Evolutionary conservation across 176 grass and related monocot genomes (phyloP).

Genomic region (Musa troglodytarum): DNA sequence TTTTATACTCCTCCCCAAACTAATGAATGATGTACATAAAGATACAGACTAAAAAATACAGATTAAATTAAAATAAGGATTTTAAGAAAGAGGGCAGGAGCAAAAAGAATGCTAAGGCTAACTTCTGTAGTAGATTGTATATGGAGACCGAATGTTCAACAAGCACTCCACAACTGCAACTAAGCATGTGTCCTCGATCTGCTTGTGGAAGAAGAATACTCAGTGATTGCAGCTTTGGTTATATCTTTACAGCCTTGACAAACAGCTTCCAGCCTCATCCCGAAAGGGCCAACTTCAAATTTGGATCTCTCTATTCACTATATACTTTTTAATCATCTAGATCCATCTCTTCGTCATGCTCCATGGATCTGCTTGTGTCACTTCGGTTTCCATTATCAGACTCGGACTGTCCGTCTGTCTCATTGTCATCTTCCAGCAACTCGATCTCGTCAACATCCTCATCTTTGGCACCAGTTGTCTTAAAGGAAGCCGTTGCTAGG

Average conservation of each 20-base stretch:
- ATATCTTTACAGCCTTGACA: not conserved
- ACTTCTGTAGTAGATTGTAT: not conserved
- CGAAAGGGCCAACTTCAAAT: not conserved
- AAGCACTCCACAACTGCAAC: not conserved
- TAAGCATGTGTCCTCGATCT: not conserved
- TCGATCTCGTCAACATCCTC: slow-evolving; percentile 57
- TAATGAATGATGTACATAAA: slow-evolving; percentile 3
- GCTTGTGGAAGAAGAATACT: not conserved
- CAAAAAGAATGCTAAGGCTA: not conserved
- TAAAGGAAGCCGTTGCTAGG: slow-evolving; percentile 24
- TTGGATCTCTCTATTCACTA: not conserved
- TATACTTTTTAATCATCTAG: slow-evolving; percentile 54
- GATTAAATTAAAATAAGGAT: not conserved
- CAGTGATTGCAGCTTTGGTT: not conserved
- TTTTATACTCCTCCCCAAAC: not conserved
- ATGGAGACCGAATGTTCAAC: not conserved
- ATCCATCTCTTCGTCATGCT: slow-evolving; percentile 95
- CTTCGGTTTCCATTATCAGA: slow-evolving; percentile 41
- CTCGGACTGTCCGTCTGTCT: slow-evolving; percentile 29
- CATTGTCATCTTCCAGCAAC: slow-evolving; percentile 51
- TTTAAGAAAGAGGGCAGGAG: not conserved
- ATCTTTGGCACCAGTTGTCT: slow-evolving; percentile 40
- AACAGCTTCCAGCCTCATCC: not conserved
- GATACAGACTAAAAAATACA: not conserved
- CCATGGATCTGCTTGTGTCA: slow-evolving; percentile 42